phyloP scores from a whole-genome alignment of 2,329 filamentous ascomycete genomes.

The Cordyceps fumosorosea region DNA sequence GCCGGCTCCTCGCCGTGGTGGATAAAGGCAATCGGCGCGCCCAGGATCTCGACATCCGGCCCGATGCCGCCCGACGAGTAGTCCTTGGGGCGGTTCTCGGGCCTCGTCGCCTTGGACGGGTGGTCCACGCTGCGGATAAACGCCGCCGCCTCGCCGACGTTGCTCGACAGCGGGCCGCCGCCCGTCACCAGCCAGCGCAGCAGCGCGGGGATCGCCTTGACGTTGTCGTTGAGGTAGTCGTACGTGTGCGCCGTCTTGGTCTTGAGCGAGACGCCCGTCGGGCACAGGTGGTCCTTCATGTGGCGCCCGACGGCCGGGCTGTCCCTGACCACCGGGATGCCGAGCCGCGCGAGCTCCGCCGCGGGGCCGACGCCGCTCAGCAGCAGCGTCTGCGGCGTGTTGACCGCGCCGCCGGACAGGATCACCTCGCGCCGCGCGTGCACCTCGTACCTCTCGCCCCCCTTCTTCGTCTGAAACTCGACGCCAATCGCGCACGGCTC shows the following conservation, averaged over 20 bases:
- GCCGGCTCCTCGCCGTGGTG: slow-evolving; percentile 17
- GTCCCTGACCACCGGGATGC: slow-evolving; percentile 46
- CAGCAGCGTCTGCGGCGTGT: slow-evolving; percentile 38
- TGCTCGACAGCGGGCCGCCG: slow-evolving; percentile 17
- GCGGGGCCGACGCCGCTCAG: slow-evolving; percentile 36
- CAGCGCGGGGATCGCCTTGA: slow-evolving; percentile 16
- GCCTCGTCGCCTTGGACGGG: not conserved
- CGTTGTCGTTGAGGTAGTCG: slow-evolving; percentile 14
- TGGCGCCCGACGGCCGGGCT: slow-evolving; percentile 58
- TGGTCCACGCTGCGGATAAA: slow-evolving; percentile 17
- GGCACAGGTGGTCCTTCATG: slow-evolving; percentile 22
- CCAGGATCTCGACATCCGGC: slow-evolving; percentile 17
- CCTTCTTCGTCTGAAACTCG: slow-evolving; percentile 13
- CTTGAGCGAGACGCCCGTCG: slow-evolving; percentile 15
- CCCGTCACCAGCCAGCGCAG: slow-evolving; percentile 16
- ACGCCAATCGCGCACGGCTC: slow-evolving; percentile 16
- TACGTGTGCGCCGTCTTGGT: slow-evolving; percentile 14
- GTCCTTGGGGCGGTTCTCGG: slow-evolving; percentile 14
- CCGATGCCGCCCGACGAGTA: slow-evolving; percentile 15
- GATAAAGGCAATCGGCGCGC: slow-evolving; percentile 15
- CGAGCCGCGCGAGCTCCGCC: slow-evolving; percentile 29
- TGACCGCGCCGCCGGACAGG: slow-evolving; percentile 38
- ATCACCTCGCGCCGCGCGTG: slow-evolving; percentile 38
- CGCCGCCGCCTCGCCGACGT: slow-evolving; percentile 16
- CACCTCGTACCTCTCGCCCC: slow-evolving; percentile 18